Evolutionary conservation across 148 eudicot species (phyloP).

Genomic region (Persicaria maculosa): DNA sequence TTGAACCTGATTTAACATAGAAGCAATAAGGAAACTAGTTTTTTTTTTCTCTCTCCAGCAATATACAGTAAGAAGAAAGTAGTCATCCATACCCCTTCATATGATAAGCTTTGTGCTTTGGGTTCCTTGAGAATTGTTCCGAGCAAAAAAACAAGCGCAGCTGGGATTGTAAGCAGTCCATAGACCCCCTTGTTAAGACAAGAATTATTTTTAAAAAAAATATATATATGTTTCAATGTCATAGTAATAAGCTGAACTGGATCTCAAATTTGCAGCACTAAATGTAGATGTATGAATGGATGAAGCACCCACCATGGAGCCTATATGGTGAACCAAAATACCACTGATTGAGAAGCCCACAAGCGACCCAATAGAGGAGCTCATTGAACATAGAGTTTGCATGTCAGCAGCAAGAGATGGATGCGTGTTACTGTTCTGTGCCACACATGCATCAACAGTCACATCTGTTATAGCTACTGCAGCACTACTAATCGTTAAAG

Average conservation of each 20-base stretch:
- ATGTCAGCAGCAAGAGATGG: conserved; percentile 76
- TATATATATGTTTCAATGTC: background rate
- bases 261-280: background rate
- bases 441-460: conserved; percentile 97
- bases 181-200: conserved; percentile 57
- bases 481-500: conserved; percentile 59
- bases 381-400: conserved; percentile 88
- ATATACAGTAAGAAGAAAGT: background rate
- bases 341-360: conserved; percentile 85
- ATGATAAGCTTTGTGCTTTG: conserved; percentile 34
- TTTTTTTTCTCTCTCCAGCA: background rate
- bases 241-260: background rate
- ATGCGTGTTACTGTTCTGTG: conserved; percentile 65
- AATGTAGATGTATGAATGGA: background rate
- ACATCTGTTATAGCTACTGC: conserved; percentile 95
- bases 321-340: conserved; percentile 72
- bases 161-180: conserved; percentile 71
- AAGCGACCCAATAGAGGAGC: conserved; percentile 72
- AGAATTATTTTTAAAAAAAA: background rate
- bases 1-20: conserved; percentile 36
- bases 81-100: conserved; percentile 47
- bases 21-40: background rate
- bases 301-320: conserved; percentile 55
- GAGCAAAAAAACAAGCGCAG: conserved; percentile 50
- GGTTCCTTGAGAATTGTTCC: conserved; percentile 73